Evolutionary conservation across 2,329 filamentous ascomycete genomes (phyloP).

Genomic region (Pseudogymnoascus sp.): DNA sequence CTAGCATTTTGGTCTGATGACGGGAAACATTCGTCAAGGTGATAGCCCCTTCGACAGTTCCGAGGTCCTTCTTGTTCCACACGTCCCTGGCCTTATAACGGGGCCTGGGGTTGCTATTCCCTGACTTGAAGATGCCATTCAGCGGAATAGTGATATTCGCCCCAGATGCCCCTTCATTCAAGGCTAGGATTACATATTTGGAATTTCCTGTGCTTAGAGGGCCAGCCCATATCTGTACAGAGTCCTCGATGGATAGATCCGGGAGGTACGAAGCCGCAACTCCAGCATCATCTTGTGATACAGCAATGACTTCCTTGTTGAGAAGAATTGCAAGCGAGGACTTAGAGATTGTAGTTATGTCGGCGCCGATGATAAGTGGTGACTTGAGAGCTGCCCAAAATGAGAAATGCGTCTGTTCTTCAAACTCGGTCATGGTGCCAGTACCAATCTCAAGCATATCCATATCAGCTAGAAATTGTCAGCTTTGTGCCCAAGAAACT

Average conservation of each 20-base stretch:
- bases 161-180: slow-evolving; percentile 10
- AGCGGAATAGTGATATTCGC: slow-evolving; percentile 13
- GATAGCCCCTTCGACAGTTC: background rate
- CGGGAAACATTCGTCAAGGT: slow-evolving; percentile 9
- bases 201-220: slow-evolving; percentile 8
- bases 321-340: slow-evolving; percentile 26
- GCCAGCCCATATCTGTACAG: slow-evolving; percentile 25
- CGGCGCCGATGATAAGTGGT: slow-evolving; percentile 36
- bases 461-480: slow-evolving; percentile 25
- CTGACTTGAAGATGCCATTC: slow-evolving; percentile 8
- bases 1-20: slow-evolving; percentile 11
- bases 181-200: slow-evolving; percentile 14
- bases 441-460: slow-evolving; percentile 10
- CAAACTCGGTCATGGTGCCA: slow-evolving; percentile 29
- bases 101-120: background rate
- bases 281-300: slow-evolving; percentile 31
- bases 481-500: background rate
- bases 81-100: slow-evolving; percentile 14
- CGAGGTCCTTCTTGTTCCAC: slow-evolving; percentile 12
- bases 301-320: slow-evolving; percentile 31
- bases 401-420: slow-evolving; percentile 37
- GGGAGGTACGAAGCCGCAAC: slow-evolving; percentile 22
- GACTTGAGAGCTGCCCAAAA: slow-evolving; percentile 40
- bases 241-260: slow-evolving; percentile 20
- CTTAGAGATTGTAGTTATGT: slow-evolving; percentile 26